Conservation (phyloP, 768 basidiomycete genomes). For the Termitomyces bulborhizus region DNA sequence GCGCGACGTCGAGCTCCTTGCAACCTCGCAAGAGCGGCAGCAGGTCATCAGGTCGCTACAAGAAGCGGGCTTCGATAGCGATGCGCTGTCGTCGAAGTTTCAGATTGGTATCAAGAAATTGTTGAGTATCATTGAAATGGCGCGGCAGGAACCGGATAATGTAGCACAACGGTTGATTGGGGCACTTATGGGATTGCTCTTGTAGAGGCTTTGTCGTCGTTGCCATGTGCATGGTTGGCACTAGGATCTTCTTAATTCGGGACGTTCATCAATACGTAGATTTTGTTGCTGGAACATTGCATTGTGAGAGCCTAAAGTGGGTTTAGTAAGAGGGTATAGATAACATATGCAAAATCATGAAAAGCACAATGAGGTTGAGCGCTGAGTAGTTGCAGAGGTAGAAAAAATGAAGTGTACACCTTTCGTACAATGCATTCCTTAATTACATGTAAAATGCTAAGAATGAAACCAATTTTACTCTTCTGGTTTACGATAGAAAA, state of each 20-base stretch:
- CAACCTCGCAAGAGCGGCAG: slow-evolving; percentile 42
- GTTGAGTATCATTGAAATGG: slow-evolving; percentile 91
- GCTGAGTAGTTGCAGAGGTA: neutral
- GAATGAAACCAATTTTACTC: slow-evolving; percentile 5
- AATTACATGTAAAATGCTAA: neutral
- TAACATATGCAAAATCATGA: too few species aligned
- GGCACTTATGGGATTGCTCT: slow-evolving; percentile 53
- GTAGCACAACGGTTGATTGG: slow-evolving; percentile 65
- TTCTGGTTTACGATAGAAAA: slow-evolving; percentile 12
- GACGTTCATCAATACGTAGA: neutral
- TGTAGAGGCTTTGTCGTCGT: slow-evolving; percentile 10
- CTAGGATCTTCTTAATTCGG: neutral
- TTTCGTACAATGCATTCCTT: too few species aligned
- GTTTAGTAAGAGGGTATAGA: neutral
- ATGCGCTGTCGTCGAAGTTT: slow-evolving; percentile 40
- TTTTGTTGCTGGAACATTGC: neutral
- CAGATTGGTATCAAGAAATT: slow-evolving; percentile 94
- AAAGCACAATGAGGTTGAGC: neutral
- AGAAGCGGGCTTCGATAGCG: slow-evolving; percentile 64
- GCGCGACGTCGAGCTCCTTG: slow-evolving; percentile 74
- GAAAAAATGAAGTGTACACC: neutral
- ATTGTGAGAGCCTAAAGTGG: neutral
- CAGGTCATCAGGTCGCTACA: slow-evolving; percentile 60
- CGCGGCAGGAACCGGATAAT: slow-evolving; percentile 88
- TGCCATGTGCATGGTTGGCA: neutral